Percentiles rank a stretch among this genome's conserved stretches.
Conservation (phyloP, 352 stramenopile genomes). For the Phytophthora tentaculata region DNA sequence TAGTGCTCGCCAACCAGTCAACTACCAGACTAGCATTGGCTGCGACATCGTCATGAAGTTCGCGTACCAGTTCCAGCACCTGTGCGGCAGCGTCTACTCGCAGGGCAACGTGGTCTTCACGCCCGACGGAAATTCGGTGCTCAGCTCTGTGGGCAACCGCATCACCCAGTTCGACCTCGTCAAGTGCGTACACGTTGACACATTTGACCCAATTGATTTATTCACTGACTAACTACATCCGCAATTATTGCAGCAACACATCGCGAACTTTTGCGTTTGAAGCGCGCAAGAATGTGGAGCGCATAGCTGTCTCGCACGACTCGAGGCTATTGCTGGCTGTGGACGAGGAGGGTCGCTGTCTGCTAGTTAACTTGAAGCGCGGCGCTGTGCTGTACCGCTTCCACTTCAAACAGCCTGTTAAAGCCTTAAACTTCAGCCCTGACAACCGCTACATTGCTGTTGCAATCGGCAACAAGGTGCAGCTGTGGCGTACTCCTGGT, state of each 20-base stretch:
- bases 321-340: slow-evolving; percentile 90
- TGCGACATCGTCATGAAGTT: slow-evolving; percentile 76
- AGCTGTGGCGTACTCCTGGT: slow-evolving; percentile 91
- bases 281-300: slow-evolving; percentile 89
- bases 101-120: slow-evolving; percentile 95
- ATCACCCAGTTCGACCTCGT: slow-evolving; percentile 95
- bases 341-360: slow-evolving; percentile 89
- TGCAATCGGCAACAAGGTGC: slow-evolving; percentile 90
- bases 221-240: slow-evolving; percentile 8
- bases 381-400: slow-evolving; percentile 93
- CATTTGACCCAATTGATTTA: not conserved
- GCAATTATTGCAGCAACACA: slow-evolving; percentile 64
- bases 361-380: slow-evolving; percentile 92
- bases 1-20: slow-evolving; percentile 49
- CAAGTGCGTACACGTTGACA: slow-evolving; percentile 64
- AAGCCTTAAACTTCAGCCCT: slow-evolving; percentile 88
- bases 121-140: slow-evolving; percentile 91
- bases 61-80: slow-evolving; percentile 92
- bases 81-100: slow-evolving; percentile 94
- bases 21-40: slow-evolving; percentile 1
- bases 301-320: slow-evolving; percentile 89
- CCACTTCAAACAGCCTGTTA: slow-evolving; percentile 93
- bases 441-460: slow-evolving; percentile 91
- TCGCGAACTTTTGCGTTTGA: slow-evolving; percentile 93
- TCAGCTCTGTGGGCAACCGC: slow-evolving; percentile 94